phyloP scores from a whole-genome alignment of 108 stramenopile genomes.

The Nitzschia putrida region DNA sequence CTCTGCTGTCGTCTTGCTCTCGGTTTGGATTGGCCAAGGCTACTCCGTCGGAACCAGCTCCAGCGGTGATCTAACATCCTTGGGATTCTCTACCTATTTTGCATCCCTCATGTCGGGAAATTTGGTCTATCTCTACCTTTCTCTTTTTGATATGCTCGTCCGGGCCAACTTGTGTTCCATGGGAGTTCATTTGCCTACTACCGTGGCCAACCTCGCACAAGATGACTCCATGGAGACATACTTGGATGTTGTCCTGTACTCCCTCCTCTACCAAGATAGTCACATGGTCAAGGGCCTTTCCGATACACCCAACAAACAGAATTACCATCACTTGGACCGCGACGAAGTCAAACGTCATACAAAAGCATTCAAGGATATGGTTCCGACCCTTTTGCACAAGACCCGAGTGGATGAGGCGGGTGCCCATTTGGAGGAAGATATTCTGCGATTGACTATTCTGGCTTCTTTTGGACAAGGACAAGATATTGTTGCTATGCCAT shows the following conservation, averaged over 20 bases:
- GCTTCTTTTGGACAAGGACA: slow-evolving; percentile 40
- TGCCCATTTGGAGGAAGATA: slow-evolving; percentile 50
- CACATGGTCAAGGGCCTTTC: slow-evolving; percentile 10
- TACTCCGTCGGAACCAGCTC: not conserved
- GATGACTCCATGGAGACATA: slow-evolving; percentile 27
- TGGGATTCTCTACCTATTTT: not conserved
- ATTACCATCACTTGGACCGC: slow-evolving; percentile 16
- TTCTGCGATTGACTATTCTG: slow-evolving; percentile 42
- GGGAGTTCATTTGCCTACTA: slow-evolving; percentile 20
- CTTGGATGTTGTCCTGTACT: slow-evolving; percentile 33
- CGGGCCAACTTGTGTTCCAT: slow-evolving; percentile 25
- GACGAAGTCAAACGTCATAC: slow-evolving; percentile 33
- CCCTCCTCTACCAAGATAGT: slow-evolving; percentile 28
- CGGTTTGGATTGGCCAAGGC: not conserved
- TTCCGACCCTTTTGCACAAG: slow-evolving; percentile 24
- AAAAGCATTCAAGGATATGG: slow-evolving; percentile 27
- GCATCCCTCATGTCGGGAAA: slow-evolving; percentile 2
- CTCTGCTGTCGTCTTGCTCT: not conserved
- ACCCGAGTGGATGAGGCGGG: slow-evolving; percentile 21
- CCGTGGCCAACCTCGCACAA: slow-evolving; percentile 26
- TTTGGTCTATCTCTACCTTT: slow-evolving; percentile 16
- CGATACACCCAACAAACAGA: not conserved
- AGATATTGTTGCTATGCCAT: not conserved
- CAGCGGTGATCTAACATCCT: not conserved
- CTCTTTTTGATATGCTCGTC: slow-evolving; percentile 26